Evolutionary conservation across 2,329 filamentous ascomycete genomes (phyloP), one percentile per base, ranked within the genome.

Genomic region (Aureobasidium melanogenum): DNA sequence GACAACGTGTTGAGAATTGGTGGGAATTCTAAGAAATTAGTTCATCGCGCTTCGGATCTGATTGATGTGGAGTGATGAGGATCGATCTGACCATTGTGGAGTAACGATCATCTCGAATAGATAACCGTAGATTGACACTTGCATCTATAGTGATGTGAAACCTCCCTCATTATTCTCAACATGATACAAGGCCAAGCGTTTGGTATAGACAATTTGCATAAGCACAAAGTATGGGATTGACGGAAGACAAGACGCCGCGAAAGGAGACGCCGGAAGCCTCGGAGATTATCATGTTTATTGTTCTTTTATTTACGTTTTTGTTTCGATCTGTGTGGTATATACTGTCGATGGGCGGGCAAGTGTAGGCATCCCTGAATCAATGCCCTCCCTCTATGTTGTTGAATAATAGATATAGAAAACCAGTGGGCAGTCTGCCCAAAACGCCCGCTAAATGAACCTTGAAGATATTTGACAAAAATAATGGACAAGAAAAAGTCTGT

Each of bases 361-460:
- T 5, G 12, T 36, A 3, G 32, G 32, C 12, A 5, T 15, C 32
- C 32, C 32, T 36, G 32, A 36, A 36, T 15, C 14, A 5, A 43
- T 39, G 39, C 39, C 17, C 15, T 47, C 39, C 17, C 15, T 47
- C 24, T 47, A 28, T 47, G 22, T 17, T 47, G 44, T 28, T 47
- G 44, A 5, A n/a, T 47, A 47, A 47, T 47, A 47, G n/a, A 47
- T 47, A 47, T 30, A 17, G n/a, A 28, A 26, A 47, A 47, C 24
- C 44, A 30, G 12, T 15, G 26, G 52, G 38, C n/a, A 44, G 12
- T 22, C 28, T 28, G 26, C 39, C 54, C 41, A 26, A 41, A 57
- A 57, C 54, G 54, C 54, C 54, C 54, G 54, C 54, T 57, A 47
- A 36, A n/a, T n/a, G 17, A 56, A 36, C 28, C 52, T 9, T 10